These are phyloP conservation scores for Sambucus nigra DNA, from an alignment of 129 eudicot genomes.

Conservation along the genomic window DNA sequence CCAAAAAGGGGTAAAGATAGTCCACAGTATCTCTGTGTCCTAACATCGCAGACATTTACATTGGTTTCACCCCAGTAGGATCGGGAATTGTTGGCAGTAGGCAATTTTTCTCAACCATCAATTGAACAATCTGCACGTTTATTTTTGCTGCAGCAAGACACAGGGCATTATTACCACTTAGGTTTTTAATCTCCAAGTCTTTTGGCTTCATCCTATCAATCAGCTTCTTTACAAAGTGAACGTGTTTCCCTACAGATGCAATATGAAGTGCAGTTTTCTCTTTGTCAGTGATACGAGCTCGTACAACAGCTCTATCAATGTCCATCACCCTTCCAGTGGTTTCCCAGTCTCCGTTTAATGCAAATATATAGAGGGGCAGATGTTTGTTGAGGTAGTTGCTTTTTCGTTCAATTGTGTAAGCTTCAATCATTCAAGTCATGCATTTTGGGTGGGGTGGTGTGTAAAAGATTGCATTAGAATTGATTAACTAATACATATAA, in stretches of 20 bases:
- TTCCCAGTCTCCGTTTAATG: too few species aligned
- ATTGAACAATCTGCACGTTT: constrained; percentile 4
- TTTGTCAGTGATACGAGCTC: constrained; percentile 9
- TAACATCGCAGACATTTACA: constrained; percentile 8
- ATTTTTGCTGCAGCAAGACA: constrained; percentile 12
- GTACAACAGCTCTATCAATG: neutral
- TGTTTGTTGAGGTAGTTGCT: too few species aligned
- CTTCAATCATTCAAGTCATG: neutral
- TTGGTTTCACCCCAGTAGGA: constrained; percentile 2
- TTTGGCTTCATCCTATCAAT: neutral
- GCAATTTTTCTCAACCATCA: neutral
- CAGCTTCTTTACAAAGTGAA: neutral
- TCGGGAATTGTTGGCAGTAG: neutral
- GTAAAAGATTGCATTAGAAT: neutral
- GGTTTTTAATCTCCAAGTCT: constrained; percentile 5
- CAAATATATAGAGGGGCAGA: too few species aligned
- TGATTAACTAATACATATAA: neutral
- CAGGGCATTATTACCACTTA: constrained; percentile 10
- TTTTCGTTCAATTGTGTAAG: too few species aligned
- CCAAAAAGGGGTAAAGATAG: too few species aligned
- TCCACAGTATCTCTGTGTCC: too few species aligned
- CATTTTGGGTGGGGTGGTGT: neutral
- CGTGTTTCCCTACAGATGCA: constrained; percentile 6
- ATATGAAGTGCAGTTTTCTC: constrained; percentile 20
- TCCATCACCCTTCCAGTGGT: too few species aligned